A percentile compares a stretch with the other conserved stretches of the same genome.
phyloP scores from a whole-genome alignment of 1,139 yeast genomes.

The Diutina siamensis region DNA sequence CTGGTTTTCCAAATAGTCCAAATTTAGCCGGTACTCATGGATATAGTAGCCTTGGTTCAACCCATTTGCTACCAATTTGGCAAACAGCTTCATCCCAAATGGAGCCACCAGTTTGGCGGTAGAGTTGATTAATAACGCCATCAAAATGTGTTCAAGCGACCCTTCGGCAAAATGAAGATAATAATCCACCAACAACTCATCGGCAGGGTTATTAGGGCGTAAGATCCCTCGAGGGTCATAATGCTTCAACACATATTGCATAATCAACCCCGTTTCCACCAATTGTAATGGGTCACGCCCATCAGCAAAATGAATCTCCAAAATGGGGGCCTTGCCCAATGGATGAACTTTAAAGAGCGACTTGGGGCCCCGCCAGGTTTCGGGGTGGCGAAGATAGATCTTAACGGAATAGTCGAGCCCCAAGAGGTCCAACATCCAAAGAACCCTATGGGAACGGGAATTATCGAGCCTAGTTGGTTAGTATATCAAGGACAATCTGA shows the following conservation, averaged over 20 bases:
- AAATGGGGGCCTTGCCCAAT: slow-evolving; percentile 43
- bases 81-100: slow-evolving; percentile 10
- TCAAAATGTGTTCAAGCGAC: slow-evolving; percentile 10
- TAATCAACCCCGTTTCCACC: slow-evolving; percentile 11
- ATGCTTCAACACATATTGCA: slow-evolving; percentile 10
- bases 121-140: slow-evolving; percentile 11
- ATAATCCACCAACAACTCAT: slow-evolving; percentile 10
- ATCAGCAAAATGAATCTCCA: slow-evolving; percentile 35
- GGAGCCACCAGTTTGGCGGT: slow-evolving; percentile 11
- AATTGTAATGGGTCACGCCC: slow-evolving; percentile 18
- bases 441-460: slow-evolving; percentile 41
- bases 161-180: slow-evolving; percentile 12
- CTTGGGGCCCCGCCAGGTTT: slow-evolving; percentile 31
- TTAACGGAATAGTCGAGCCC: slow-evolving; percentile 40
- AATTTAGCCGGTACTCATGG: slow-evolving; percentile 10
- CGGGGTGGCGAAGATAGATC: slow-evolving; percentile 32
- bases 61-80: slow-evolving; percentile 10
- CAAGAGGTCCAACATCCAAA: slow-evolving; percentile 45
- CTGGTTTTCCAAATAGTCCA: slow-evolving; percentile 28
- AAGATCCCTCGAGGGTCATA: slow-evolving; percentile 9
- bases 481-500: too few species aligned
- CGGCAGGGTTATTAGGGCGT: slow-evolving; percentile 8
- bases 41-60: slow-evolving; percentile 11
- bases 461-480: slow-evolving; percentile 29
- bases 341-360: slow-evolving; percentile 44